A percentile compares a stretch with the other conserved stretches of the same genome.
These are phyloP conservation scores for Pyrenopolyporus hunteri DNA, from an alignment of 495 filamentous ascomycete species.

Conservation along the genomic window DNA sequence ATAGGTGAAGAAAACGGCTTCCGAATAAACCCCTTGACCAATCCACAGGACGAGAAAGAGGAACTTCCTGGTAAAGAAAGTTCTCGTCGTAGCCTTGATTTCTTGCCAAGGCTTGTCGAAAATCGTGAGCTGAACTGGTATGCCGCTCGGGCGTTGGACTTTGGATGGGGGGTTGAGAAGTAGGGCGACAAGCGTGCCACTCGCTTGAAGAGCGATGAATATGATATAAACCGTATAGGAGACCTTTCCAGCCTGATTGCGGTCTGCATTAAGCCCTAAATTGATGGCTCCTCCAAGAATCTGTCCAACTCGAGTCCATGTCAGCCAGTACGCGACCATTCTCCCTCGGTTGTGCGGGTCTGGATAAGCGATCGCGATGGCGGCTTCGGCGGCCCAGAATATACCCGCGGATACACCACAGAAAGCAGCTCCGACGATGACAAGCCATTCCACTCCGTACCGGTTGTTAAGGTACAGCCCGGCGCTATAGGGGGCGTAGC, in stretches of 20 bases:
- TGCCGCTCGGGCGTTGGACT: slow-evolving; percentile 64
- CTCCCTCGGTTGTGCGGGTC: slow-evolving; percentile 67
- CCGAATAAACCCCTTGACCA: slow-evolving; percentile 64
- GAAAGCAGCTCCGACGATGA: slow-evolving; percentile 66
- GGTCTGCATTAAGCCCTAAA: slow-evolving; percentile 63
- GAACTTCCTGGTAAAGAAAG: slow-evolving; percentile 60
- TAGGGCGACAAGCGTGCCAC: slow-evolving; percentile 61
- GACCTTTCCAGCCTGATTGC: slow-evolving; percentile 61
- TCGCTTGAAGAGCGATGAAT: slow-evolving; percentile 66
- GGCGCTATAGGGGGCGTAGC: slow-evolving; percentile 69
- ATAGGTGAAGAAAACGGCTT: slow-evolving; percentile 69
- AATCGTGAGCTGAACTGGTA: slow-evolving; percentile 58
- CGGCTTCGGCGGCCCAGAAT: slow-evolving; percentile 72
- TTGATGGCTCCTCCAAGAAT: slow-evolving; percentile 70
- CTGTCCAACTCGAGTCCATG: slow-evolving; percentile 65
- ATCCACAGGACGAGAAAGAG: slow-evolving; percentile 65
- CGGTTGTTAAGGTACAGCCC: slow-evolving; percentile 72
- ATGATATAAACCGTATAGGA: slow-evolving; percentile 65
- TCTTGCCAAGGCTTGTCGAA: slow-evolving; percentile 55
- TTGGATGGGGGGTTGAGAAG: slow-evolving; percentile 58
- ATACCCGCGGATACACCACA: slow-evolving; percentile 70
- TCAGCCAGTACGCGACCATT: slow-evolving; percentile 67
- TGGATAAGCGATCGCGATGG: slow-evolving; percentile 69
- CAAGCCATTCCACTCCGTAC: slow-evolving; percentile 66
- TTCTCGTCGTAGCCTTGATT: slow-evolving; percentile 55